Evolutionary conservation across 1,139 yeast genomes (phyloP).

Genomic region (Blastobotrys capitulatus): DNA sequence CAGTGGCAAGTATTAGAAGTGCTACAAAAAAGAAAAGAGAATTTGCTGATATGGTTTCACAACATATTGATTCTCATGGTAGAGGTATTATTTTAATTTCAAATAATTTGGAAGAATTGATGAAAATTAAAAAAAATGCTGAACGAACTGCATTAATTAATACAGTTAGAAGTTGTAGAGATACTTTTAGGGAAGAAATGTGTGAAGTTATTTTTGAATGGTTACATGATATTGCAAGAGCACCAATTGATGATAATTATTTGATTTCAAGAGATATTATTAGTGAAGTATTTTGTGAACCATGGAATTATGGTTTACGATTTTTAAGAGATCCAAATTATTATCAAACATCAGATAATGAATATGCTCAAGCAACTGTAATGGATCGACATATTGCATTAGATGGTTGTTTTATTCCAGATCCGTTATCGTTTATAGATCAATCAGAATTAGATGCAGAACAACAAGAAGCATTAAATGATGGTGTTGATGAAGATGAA

Average conservation of each 20-base stretch:
- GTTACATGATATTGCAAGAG: slow-evolving; percentile 55
- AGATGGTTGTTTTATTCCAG: slow-evolving; percentile 22
- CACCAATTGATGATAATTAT: slow-evolving; percentile 50
- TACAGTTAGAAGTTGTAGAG: slow-evolving; percentile 62
- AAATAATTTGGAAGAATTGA: slow-evolving; percentile 43
- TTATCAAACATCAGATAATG: not conserved
- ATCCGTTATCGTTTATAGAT: slow-evolving; percentile 10
- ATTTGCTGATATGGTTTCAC: slow-evolving; percentile 71
- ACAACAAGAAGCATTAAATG: slow-evolving; percentile 9
- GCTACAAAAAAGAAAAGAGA: slow-evolving; percentile 62
- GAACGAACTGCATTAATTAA: slow-evolving; percentile 60
- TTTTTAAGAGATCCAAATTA: not conserved
- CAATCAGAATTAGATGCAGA: not conserved
- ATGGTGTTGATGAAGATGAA: slow-evolving; percentile 13
- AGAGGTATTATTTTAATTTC: slow-evolving; percentile 64
- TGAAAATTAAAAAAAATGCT: slow-evolving; percentile 50
- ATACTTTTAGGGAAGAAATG: slow-evolving; percentile 76
- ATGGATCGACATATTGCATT: slow-evolving; percentile 17
- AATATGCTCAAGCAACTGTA: slow-evolving; percentile 9
- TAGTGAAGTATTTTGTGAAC: slow-evolving; percentile 46
- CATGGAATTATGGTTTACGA: slow-evolving; percentile 45
- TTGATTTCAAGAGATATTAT: slow-evolving; percentile 46
- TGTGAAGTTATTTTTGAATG: slow-evolving; percentile 64
- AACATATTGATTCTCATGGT: slow-evolving; percentile 58
- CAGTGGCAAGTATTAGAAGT: slow-evolving; percentile 55